Evolutionary conservation across 768 basidiomycete species (phyloP).

Genomic region (Tephrocybe sp.): DNA sequence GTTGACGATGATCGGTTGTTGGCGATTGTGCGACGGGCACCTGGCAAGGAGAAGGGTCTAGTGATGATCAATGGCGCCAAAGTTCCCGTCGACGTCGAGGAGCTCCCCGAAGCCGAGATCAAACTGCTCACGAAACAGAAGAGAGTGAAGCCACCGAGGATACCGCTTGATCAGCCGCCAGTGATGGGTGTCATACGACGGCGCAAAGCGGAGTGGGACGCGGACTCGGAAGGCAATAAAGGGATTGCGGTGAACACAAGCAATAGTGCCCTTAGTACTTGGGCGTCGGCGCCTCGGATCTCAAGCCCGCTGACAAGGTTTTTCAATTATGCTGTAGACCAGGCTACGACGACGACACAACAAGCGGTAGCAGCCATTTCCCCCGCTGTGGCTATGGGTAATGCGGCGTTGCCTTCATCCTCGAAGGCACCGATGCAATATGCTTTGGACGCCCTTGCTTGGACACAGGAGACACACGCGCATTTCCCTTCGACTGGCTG

Average conservation of each 20-base stretch:
- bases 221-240: constrained; percentile 37
- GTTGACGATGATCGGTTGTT: constrained; percentile 76
- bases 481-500: constrained; percentile 61
- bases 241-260: constrained; percentile 18
- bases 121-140: constrained; percentile 82
- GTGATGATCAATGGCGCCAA: constrained; percentile 91
- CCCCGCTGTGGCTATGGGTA: constrained; percentile 46
- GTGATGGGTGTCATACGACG: constrained; percentile 71
- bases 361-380: constrained; percentile 78
- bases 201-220: constrained; percentile 73
- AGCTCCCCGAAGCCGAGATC: constrained; percentile 83
- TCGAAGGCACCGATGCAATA: constrained; percentile 76
- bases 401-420: constrained; percentile 45
- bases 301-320: constrained; percentile 72
- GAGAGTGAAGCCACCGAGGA: constrained; percentile 79
- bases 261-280: constrained; percentile 27
- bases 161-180: constrained; percentile 93
- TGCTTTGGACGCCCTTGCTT: constrained; percentile 79
- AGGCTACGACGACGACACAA: constrained; percentile 72
- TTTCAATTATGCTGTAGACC: constrained; percentile 74
- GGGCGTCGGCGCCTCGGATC: constrained; percentile 62
- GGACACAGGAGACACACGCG: constrained; percentile 72
- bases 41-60: constrained; percentile 74
- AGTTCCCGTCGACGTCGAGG: constrained; percentile 84
- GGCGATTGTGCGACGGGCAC: constrained; percentile 73